phyloP scores from a whole-genome alignment of 768 basidiomycete genomes.

The Naganishia antarctica region DNA sequence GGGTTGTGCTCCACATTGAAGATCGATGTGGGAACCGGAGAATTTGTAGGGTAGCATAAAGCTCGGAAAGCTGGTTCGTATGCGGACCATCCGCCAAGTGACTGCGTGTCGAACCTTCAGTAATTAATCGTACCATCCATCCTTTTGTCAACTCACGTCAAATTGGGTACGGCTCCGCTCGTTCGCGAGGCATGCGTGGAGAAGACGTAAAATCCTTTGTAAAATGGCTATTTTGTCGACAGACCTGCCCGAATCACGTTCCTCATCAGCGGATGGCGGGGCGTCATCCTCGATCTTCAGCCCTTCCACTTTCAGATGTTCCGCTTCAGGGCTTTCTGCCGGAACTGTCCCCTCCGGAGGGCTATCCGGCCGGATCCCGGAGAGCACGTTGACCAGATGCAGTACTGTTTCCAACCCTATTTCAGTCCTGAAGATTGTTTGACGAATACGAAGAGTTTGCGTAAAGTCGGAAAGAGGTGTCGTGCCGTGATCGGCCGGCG shows the following conservation, averaged over 20 bases:
- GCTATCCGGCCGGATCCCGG: not conserved
- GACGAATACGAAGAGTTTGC: slow-evolving; percentile 10
- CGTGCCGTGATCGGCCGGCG: not conserved
- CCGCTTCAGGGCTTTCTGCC: not conserved
- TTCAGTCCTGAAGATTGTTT: slow-evolving; percentile 9
- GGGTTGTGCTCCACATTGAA: not conserved
- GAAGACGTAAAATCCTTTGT: not conserved
- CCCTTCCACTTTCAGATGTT: not conserved
- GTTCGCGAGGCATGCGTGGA: slow-evolving; percentile 3
- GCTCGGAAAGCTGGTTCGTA: not conserved
- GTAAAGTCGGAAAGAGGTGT: slow-evolving; percentile 10
- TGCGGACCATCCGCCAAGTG: not conserved
- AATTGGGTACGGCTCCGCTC: slow-evolving; percentile 17
- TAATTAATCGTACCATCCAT: not conserved
- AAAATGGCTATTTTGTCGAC: not conserved
- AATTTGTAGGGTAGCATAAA: not conserved
- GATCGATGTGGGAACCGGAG: no score
- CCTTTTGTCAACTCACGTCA: slow-evolving; percentile 12
- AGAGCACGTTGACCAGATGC: not conserved
- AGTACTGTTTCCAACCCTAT: not conserved
- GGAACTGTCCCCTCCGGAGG: not conserved
- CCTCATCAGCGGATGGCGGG: no score
- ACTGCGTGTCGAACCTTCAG: not conserved
- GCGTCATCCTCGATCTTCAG: slow-evolving; percentile 8
- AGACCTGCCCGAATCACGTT: no score